Base-by-base conservation (phyloP, 2,329 filamentous ascomycete species). In the Cadophora gregata region DNA sequence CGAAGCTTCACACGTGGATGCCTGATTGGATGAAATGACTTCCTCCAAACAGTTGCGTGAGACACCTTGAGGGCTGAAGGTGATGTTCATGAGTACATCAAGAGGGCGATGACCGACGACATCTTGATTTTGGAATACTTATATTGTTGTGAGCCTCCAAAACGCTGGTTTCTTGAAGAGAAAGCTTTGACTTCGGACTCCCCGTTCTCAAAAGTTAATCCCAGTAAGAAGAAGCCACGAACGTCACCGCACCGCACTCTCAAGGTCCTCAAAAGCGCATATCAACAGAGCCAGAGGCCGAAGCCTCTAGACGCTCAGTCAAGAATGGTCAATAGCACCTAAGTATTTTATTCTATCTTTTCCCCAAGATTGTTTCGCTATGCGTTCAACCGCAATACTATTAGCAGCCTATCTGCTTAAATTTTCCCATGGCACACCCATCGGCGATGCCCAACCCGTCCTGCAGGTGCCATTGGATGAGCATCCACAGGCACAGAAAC, bases 391-490 rank as follows among this genome's bases (percentile, higher is more conserved):
- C 36, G 64, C 62, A 67, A 31, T 70, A 38, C 69, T 70, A 24
- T 48, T 74, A 62, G 73, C 72, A 71, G 70, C 63, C 25, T 67
- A 65, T 62, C 72, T 75, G 69, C 70, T 75, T 59, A 25, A 69
- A 31, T 48, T 48, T 62, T 69, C 69, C 51, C 60, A 66, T 69
- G 69, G 70, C 50, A 73, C 65, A 63, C 75, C 75, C 48, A 65
- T 73, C 64, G 66, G 62, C 31, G 61, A 63, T 29, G 56, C 50
- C 38, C 62, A 67, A 56, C 66, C 70, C 21, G 56, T 36, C 58
- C 74, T 74, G 71, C 74, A 74, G 53, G 61, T 56, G 50, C 69
- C 72, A 74, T 75, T 75, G 73, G 73, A 72, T 69, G 73, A 70
- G 66, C 70, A 70, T 65, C 69, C 69, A 45, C 62, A 53, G 68